Percentiles rank a stretch among this genome's conserved stretches.
These are phyloP conservation scores for Sporothrix brasiliensis DNA, from an alignment of 2,329 filamentous ascomycete genomes.

Conservation along the genomic window DNA sequence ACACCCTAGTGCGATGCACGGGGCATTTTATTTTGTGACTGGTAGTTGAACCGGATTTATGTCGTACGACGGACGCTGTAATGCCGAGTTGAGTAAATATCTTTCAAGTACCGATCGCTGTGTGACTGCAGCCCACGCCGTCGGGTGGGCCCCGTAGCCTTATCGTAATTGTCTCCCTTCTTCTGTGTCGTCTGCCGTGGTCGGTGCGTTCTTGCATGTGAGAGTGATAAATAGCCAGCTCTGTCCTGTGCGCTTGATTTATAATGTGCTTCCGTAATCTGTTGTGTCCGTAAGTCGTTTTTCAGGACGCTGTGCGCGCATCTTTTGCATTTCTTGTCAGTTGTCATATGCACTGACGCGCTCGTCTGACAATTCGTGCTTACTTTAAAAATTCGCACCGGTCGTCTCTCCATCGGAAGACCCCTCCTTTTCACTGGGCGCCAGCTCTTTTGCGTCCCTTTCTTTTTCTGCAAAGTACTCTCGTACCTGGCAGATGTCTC, in stretches of 20 bases:
- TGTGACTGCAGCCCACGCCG: slow-evolving; percentile 3
- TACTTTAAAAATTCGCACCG: not conserved
- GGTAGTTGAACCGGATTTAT: not conserved
- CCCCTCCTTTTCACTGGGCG: not conserved
- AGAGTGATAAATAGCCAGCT: not conserved
- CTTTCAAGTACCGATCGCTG: slow-evolving; percentile 9
- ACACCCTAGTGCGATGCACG: not conserved
- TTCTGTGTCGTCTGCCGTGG: not conserved
- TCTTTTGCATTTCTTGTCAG: not conserved
- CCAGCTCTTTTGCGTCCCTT: slow-evolving; percentile 2
- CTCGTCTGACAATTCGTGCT: not conserved
- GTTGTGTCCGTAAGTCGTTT: not conserved
- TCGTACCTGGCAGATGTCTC: slow-evolving; percentile 24
- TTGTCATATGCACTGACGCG: not conserved
- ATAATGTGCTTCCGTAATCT: not conserved
- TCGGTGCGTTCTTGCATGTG: slow-evolving; percentile 4
- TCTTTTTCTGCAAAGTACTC: slow-evolving; percentile 21
- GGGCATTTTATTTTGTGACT: not conserved
- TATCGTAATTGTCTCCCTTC: slow-evolving; percentile 24
- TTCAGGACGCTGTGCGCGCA: not conserved
- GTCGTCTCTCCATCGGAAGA: not conserved
- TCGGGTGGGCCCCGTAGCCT: slow-evolving; percentile 8
- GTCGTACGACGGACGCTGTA: not conserved
- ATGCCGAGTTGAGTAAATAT: slow-evolving; percentile 3
- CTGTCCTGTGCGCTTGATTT: not conserved